Percentiles rank a stretch among this genome's conserved stretches.
phyloP scores from a whole-genome alignment of 1,139 yeast species.

The Hyphopichia wangnamkhiaoensis region DNA sequence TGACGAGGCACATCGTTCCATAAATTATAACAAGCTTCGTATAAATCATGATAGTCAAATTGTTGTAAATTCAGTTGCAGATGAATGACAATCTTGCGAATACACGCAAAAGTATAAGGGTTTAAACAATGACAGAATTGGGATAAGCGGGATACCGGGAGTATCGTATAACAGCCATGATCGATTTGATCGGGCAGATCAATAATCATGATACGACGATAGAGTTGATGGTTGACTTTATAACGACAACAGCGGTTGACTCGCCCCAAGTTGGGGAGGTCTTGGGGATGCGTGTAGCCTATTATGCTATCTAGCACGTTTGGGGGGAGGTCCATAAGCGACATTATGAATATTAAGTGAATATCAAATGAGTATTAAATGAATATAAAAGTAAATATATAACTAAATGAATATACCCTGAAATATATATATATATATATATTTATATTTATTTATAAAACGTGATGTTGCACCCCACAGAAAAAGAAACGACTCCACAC shows the following conservation, averaged over 20 bases:
- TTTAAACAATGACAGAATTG: slow-evolving; percentile 14
- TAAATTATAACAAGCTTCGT: slow-evolving; percentile 14
- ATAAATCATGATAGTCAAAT: slow-evolving; percentile 19
- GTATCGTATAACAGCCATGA: slow-evolving; percentile 8
- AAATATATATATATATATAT: too few relatives aligned
- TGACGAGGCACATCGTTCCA: slow-evolving; percentile 17
- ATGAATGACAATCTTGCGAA: slow-evolving; percentile 18
- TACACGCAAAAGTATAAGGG: slow-evolving; percentile 14
- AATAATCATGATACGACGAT: slow-evolving; percentile 18
- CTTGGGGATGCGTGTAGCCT: slow-evolving; percentile 4
- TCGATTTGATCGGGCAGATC: slow-evolving; percentile 9
- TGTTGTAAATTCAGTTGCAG: slow-evolving; percentile 19
- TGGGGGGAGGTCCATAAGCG: slow-evolving; percentile 8
- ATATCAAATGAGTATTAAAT: too few relatives aligned
- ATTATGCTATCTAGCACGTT: slow-evolving; percentile 10
- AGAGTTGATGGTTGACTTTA: slow-evolving; percentile 16
- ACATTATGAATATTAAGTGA: background rate
- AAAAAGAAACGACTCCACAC: too few relatives aligned
- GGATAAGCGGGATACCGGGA: slow-evolving; percentile 12
- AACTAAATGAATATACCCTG: too few relatives aligned
- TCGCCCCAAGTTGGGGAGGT: slow-evolving; percentile 15
- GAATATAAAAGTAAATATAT: too few relatives aligned
- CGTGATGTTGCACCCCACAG: too few relatives aligned
- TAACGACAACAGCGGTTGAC: slow-evolving; percentile 14
- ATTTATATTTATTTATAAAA: too few relatives aligned